Conservation (phyloP, 2,329 filamentous ascomycete genomes). For the Coleophoma cylindrospora region DNA sequence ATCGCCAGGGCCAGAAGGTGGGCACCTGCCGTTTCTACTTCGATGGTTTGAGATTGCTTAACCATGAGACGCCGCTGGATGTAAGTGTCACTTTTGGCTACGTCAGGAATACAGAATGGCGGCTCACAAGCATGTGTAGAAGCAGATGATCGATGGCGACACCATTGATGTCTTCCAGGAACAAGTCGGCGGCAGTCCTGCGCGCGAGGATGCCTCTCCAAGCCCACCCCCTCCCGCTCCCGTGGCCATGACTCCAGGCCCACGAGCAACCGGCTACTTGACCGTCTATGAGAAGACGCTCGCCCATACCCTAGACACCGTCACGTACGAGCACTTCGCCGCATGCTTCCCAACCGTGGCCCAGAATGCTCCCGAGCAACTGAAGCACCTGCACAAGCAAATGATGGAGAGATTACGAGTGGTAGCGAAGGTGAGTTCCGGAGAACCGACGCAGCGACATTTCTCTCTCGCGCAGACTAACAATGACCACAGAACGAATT, state of each 20-base stretch:
- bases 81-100: not conserved
- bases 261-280: conserved; percentile 50
- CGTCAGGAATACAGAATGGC: not conserved
- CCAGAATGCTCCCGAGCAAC: conserved; percentile 40
- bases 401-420: conserved; percentile 39
- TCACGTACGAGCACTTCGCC: conserved; percentile 52
- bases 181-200: not conserved
- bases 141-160: not conserved
- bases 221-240: conserved; percentile 17
- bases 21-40: not conserved
- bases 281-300: conserved; percentile 48
- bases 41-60: not conserved
- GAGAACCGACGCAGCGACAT: no score
- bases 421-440: no score
- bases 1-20: not conserved
- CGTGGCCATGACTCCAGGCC: conserved; percentile 39
- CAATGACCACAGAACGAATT: conserved; percentile 44
- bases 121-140: not conserved
- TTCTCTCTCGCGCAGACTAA: no score
- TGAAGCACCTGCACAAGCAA: conserved; percentile 50
- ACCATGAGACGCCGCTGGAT: not conserved
- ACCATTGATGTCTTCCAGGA: not conserved
- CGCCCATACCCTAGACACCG: conserved; percentile 46
- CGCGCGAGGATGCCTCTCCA: conserved; percentile 6
- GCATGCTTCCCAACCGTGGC: conserved; percentile 59